A percentile compares a stretch with the other conserved stretches of the same genome.
phyloP scores from a whole-genome alignment of 441 rosid species.

The Erysimum cheiri region DNA sequence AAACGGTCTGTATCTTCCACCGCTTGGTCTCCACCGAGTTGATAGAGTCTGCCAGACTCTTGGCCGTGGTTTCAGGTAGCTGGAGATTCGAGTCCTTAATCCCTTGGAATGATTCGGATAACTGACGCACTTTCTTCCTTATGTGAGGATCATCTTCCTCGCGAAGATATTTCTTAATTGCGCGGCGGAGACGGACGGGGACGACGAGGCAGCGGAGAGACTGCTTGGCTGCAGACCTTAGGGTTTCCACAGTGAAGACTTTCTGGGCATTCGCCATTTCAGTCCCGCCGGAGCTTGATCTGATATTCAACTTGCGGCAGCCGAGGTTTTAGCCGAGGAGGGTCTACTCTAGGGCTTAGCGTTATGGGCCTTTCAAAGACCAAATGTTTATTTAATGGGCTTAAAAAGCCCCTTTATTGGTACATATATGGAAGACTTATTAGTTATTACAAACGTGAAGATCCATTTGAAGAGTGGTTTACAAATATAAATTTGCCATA shows the following conservation, averaged over 20 bases:
- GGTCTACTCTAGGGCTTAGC: slow-evolving; percentile 29
- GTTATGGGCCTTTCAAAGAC: neutral
- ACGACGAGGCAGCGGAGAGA: slow-evolving; percentile 70
- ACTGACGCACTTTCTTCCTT: slow-evolving; percentile 75
- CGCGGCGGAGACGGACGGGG: slow-evolving; percentile 87
- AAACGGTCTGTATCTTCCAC: slow-evolving; percentile 85
- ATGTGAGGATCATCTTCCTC: slow-evolving; percentile 85
- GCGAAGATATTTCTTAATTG: slow-evolving; percentile 77
- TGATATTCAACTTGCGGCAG: neutral
- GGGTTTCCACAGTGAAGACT: slow-evolving; percentile 56
- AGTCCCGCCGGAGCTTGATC: slow-evolving; percentile 12
- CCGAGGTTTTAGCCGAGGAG: slow-evolving; percentile 11
- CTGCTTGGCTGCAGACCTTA: slow-evolving; percentile 72
- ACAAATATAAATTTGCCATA: neutral
- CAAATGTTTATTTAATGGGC: neutral
- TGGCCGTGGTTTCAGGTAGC: slow-evolving; percentile 58
- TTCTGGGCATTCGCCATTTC: slow-evolving; percentile 63
- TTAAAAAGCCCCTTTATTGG: neutral
- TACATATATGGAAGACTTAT: neutral
- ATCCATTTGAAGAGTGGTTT: neutral
- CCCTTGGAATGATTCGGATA: slow-evolving; percentile 66
- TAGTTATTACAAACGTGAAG: no score
- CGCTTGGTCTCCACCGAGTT: slow-evolving; percentile 79
- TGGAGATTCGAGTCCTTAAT: slow-evolving; percentile 70
- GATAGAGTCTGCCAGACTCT: slow-evolving; percentile 77